Evolutionary conservation across 805 yeast species (phyloP), one percentile per base, ranked within the genome.

Genomic region (Lipomyces lipofer): DNA sequence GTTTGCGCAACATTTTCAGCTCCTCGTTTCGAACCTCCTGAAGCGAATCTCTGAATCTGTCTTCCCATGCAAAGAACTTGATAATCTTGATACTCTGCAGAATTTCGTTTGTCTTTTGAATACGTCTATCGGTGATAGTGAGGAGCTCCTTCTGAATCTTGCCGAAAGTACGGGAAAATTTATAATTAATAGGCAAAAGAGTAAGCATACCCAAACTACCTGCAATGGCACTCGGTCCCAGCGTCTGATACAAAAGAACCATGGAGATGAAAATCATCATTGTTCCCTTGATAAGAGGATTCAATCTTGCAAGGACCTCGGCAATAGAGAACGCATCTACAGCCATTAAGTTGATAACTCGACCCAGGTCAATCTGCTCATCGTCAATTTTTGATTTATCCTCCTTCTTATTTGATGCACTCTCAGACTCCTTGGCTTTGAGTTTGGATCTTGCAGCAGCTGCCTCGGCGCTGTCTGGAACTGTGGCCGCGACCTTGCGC

Each of bases 61-160:
- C 80, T 71, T 92, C 99, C 99, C 99, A 94, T 1, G 96, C 96
- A 70, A 94, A 91, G 67, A 87, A 91, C 71, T 94, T 94, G 75
- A 94, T 86, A 64, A 94, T 89, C 69, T 98, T 81, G 60, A 94
- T 92, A 61, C 92, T 85, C 71, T 88, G 95, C 66, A 94, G 82
- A 6, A 96, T 81, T 73, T 94, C 99, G 69, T 91, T 94, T 64
- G 94, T 79, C 69, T 88, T 89, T 68, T 91, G 96, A 55, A 92
- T 87, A 72, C 99, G 83, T 70, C 83, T 82, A 70, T 94, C 99
- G 13, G 99, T 91, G 24, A 86, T 77, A 10, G 78, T 80, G 71
- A 94, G 78, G 77, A 85, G 81, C 48, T 75, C 74, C 69, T 86
- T 83, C 70, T 91, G 97, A 36, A 79, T 75, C 9, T 69, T 67